Evolutionary conservation across 2,329 filamentous ascomycete genomes (phyloP), one percentile per base, ranked within the genome.

Genomic region (Orbilia blumenaviensis): DNA sequence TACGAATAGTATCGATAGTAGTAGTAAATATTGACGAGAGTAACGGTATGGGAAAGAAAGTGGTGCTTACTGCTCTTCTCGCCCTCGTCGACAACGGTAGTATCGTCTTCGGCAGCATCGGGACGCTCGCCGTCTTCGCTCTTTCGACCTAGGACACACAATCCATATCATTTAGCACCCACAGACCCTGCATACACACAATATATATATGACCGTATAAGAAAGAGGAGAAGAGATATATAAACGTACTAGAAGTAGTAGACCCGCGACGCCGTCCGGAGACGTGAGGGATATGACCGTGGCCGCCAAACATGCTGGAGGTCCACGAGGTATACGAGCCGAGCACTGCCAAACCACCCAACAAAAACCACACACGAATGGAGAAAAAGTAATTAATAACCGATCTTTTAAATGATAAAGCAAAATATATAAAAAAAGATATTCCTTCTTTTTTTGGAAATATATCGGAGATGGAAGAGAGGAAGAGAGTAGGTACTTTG

Each of bases 61-160:
- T 38, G 44, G 18, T 54, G 46, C 79, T 27, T 46, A 81, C 80
- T 79, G 67, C 79, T 80, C 78, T 81, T 81, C 73, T 81, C 80
- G 38, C 78, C 79, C 64, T 80, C 79, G 48, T 81, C 80, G 52
- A 81, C 80, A 46, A 80, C 78, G 14, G 79, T 80, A 60, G 73
- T 77, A 42, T 77, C 73, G 62, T 81, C 79, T 54, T 81, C 80
- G 63, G 69, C 34, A 18, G 78, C 74, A 46, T 75, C 72, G 25
- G 60, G 36, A 46, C 67, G 48, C 8, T 79, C 79, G 44, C 61
- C 52, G 41, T 78, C 79, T 14, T 72, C 69, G 42, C 78, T 76
- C 67, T 80, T 80, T 41, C 76, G 68, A 50, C 78, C 78, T 80
- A 66, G 21, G 50, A 27, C 14, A 41, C n/a, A n/a, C n/a, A n/a